These are phyloP conservation scores for Candida lessepsii DNA, from an alignment of 805 yeast genomes.

Conservation along the genomic window DNA sequence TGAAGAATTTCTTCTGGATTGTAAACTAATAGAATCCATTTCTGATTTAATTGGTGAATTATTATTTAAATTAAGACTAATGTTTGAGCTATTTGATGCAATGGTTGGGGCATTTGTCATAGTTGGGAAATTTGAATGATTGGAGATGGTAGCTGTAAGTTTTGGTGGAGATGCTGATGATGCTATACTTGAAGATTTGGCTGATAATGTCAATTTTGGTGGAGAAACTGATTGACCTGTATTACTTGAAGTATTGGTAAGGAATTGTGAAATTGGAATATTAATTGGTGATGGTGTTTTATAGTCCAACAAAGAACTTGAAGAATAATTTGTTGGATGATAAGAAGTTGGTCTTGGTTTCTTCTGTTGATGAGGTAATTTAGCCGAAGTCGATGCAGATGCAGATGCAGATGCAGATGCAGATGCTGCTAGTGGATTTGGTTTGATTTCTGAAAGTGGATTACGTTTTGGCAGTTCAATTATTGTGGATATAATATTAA, in stretches of 20 bases:
- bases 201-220: slow-evolving; percentile 10
- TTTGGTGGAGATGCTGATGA: slow-evolving; percentile 10
- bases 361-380: slow-evolving; percentile 46
- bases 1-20: slow-evolving; percentile 36
- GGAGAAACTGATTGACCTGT: slow-evolving; percentile 9
- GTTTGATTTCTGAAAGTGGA: slow-evolving; percentile 14
- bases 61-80: slow-evolving; percentile 2
- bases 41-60: slow-evolving; percentile 10
- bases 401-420: too few relatives aligned
- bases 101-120: slow-evolving; percentile 10
- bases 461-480: slow-evolving; percentile 18
- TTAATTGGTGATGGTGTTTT: slow-evolving; percentile 34
- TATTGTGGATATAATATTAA: slow-evolving; percentile 12
- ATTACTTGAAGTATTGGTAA: slow-evolving; percentile 10
- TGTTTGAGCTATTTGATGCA: slow-evolving; percentile 6
- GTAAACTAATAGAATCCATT: slow-evolving; percentile 11
- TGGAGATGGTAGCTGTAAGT: slow-evolving; percentile 9
- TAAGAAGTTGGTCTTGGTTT: slow-evolving; percentile 84
- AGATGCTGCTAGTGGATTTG: slow-evolving; percentile 3
- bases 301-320: slow-evolving; percentile 30
- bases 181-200: slow-evolving; percentile 9
- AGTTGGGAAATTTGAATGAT: slow-evolving; percentile 11
- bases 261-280: slow-evolving; percentile 20
- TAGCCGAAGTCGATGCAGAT: slow-evolving; percentile 9
- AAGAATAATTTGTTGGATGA: slow-evolving; percentile 60